Conservation (phyloP, 2,329 filamentous ascomycete species). For the Emmonsiellopsis sp. region DNA sequence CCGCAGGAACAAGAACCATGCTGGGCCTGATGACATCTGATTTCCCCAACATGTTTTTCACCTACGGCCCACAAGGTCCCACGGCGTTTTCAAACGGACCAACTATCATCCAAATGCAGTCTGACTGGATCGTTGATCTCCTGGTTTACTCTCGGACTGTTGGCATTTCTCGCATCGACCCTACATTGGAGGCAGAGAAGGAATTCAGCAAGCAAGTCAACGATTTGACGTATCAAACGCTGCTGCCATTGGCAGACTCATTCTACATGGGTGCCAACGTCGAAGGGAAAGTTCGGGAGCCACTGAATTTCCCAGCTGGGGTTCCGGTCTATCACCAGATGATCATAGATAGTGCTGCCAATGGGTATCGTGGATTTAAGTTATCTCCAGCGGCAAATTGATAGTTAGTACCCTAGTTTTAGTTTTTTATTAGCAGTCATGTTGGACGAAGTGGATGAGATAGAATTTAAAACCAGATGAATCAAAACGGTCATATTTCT, state of each 20-base stretch:
- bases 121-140: background rate
- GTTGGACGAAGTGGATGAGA: too few relatives aligned
- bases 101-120: background rate
- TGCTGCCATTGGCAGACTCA: background rate
- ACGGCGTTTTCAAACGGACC: constrained; percentile 24
- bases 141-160: background rate
- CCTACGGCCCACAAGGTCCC: constrained; percentile 46
- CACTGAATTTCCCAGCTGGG: background rate
- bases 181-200: background rate
- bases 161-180: background rate
- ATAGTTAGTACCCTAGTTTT: too few relatives aligned
- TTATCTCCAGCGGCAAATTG: too few relatives aligned
- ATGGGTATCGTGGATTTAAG: too few relatives aligned
- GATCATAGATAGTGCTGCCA: too few relatives aligned
- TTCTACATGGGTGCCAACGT: background rate
- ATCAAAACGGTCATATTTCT: too few relatives aligned
- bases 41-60: constrained; percentile 38
- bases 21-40: constrained; percentile 30
- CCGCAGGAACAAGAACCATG: constrained; percentile 21
- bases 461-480: too few relatives aligned
- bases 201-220: background rate
- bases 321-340: background rate
- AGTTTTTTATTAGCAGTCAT: too few relatives aligned
- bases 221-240: background rate
- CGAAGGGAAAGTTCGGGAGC: background rate